Evolutionary conservation across 257 asterid species (phyloP).

Genomic region (Jaltomata sinuosa): DNA sequence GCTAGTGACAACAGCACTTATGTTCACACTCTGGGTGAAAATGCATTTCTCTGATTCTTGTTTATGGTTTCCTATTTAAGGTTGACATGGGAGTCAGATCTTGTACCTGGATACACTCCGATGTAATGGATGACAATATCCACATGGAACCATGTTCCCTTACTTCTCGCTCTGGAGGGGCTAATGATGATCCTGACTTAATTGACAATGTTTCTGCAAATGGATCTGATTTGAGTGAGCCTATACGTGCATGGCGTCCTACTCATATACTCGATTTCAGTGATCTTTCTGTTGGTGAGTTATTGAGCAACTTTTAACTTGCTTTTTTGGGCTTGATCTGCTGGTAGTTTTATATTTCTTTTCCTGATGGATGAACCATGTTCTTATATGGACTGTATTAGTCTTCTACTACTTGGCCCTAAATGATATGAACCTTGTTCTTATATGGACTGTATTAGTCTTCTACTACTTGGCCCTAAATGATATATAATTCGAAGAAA

Average conservation of each 20-base stretch:
- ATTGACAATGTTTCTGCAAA: constrained; percentile 12
- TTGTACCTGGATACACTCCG: constrained; percentile 90
- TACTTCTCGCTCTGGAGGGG: constrained; percentile 24
- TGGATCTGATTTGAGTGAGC: constrained; percentile 18
- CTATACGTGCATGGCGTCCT: constrained; percentile 48
- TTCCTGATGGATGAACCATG: background rate
- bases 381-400: background rate
- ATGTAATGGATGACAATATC: constrained; percentile 92
- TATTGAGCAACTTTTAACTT: constrained; percentile 2
- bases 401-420: background rate
- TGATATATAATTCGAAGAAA: background rate
- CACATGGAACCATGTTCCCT: constrained; percentile 46
- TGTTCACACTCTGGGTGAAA: background rate
- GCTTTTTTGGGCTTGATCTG: background rate
- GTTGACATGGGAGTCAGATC: constrained; percentile 35
- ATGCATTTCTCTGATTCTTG: background rate
- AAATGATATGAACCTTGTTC: background rate
- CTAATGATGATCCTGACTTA: constrained; percentile 22
- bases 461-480: background rate
- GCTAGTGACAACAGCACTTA: background rate
- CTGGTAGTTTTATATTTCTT: background rate
- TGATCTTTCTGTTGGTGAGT: constrained; percentile 72
- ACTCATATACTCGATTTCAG: constrained; percentile 86
- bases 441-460: background rate
- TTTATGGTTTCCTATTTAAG: constrained; percentile 12